Evolutionary conservation across 371 early-diverging fungal species (phyloP).

Genomic region (Massospora cicadina): DNA sequence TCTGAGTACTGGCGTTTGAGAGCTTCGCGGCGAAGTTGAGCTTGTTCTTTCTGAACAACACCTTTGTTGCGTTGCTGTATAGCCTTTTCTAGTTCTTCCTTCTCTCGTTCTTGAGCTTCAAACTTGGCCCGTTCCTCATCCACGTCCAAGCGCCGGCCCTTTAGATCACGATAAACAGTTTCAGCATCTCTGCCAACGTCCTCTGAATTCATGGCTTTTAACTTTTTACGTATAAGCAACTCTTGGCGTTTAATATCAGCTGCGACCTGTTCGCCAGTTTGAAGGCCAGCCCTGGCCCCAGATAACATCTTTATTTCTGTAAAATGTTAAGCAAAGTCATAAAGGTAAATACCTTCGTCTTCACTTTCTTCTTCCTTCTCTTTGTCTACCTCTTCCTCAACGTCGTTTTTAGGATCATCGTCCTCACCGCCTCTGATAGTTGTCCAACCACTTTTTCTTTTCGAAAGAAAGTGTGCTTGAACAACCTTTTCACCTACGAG

Average conservation of each 20-base stretch:
- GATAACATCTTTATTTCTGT: slow-evolving; percentile 25
- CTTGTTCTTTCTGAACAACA: slow-evolving; percentile 39
- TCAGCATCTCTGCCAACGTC: slow-evolving; percentile 30
- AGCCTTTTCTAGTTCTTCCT: slow-evolving; percentile 31
- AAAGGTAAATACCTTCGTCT: not conserved
- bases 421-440: not conserved
- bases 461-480: not conserved
- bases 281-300: slow-evolving; percentile 32
- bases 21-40: slow-evolving; percentile 23
- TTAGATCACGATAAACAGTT: slow-evolving; percentile 57
- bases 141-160: slow-evolving; percentile 50
- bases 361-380: not conserved
- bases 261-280: slow-evolving; percentile 26
- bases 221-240: slow-evolving; percentile 16
- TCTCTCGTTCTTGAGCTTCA: slow-evolving; percentile 27
- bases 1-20: slow-evolving; percentile 30
- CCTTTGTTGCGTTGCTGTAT: slow-evolving; percentile 61
- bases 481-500: not conserved
- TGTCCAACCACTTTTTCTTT: not conserved
- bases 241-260: slow-evolving; percentile 22
- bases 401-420: not conserved
- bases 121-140: slow-evolving; percentile 41
- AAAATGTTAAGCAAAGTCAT: not conserved
- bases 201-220: slow-evolving; percentile 20
- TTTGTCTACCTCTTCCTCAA: not conserved